Evolutionary conservation across 768 basidiomycete genomes (phyloP), one percentile per base, ranked within the genome.

Genomic region (Hortiboletus flavorubellus): DNA sequence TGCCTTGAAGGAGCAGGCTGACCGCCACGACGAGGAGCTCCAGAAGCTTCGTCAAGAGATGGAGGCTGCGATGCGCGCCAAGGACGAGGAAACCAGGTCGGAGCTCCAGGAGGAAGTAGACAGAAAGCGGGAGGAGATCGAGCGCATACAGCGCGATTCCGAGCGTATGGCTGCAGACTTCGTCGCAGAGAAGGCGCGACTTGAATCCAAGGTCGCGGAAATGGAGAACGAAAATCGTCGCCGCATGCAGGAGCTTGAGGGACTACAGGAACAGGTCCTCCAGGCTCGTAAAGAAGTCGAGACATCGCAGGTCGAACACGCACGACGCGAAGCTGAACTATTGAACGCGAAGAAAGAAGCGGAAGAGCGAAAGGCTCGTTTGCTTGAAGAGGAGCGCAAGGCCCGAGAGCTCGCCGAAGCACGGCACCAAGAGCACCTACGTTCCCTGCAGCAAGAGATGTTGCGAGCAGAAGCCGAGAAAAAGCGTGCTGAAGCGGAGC

Each of bases 11-110:
- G 76, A 76, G 55, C 78, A 80, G 65, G 72, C 76, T 29, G 64
- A 74, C 51, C 71, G 74, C 35, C 78, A 80, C 56, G 69, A 75
- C 33, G 69, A 75, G n/a, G 83, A 85, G 59, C 67, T 83, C 62
- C 66, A 68, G 40, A 68, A 68, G 5, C 69, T 86, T 18, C 72
- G 76, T 53, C 60, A 69, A 9, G 80, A 83, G 54, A 79, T 80
- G 71, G 71, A 76, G 59, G 66, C 67, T 37, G 77, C 80, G 7
- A 73, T 78, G 60, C 66, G 67, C 18, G 59, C 60, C 51, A 76
- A 79, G 55, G 80, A 81, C 57, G 78, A 78, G 49, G 79, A 79
- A 63, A 75, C 76, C 11, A 68, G 68, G 43, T 55, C 59, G 45
- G 80, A 81, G 59, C 69, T 82, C 34, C 76, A 78, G 49, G 63